phyloP scores from a whole-genome alignment of 2,329 filamentous ascomycete species.

The Graphilbum fragrans region DNA sequence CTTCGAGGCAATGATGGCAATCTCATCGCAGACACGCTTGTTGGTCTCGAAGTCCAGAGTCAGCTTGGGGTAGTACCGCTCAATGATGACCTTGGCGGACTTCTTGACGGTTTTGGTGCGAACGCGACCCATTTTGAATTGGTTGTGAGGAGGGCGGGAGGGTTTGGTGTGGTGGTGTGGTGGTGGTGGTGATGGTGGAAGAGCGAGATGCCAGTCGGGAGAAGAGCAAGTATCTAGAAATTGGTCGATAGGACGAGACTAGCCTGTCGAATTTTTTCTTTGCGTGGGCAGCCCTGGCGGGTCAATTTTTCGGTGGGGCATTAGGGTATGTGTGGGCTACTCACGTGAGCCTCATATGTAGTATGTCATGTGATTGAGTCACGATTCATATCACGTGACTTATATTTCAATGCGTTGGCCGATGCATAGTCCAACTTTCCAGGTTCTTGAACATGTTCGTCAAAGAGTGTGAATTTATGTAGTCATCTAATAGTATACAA shows the following conservation, averaged over 20 bases:
- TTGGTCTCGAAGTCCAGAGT: constrained; percentile 98
- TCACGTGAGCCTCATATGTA: not conserved
- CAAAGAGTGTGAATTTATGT: too few relatives aligned
- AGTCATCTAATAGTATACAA: constrained; percentile 4
- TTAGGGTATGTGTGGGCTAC: constrained; percentile 1
- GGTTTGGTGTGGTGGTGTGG: constrained; percentile 19
- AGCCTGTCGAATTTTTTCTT: constrained; percentile 1
- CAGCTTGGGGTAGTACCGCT: constrained; percentile 94
- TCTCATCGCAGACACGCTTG: constrained; percentile 92
- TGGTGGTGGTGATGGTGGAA: constrained; percentile 3
- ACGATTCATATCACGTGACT: too few relatives aligned
- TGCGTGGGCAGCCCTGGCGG: not conserved
- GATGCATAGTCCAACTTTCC: too few relatives aligned
- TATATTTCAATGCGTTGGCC: too few relatives aligned
- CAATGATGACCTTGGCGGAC: constrained; percentile 98
- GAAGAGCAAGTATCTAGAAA: not conserved
- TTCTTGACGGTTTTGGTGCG: constrained; percentile 60
- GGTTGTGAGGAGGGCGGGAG: constrained; percentile 23
- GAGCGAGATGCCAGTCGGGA: not conserved
- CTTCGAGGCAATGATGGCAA: constrained; percentile 98
- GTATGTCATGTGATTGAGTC: not conserved
- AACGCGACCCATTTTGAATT: constrained; percentile 60
- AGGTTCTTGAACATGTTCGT: too few relatives aligned
- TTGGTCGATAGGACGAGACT: not conserved
- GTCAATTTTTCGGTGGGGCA: not conserved